Conservation (phyloP, 345 rosid species). For the Pistacia vera region DNA sequence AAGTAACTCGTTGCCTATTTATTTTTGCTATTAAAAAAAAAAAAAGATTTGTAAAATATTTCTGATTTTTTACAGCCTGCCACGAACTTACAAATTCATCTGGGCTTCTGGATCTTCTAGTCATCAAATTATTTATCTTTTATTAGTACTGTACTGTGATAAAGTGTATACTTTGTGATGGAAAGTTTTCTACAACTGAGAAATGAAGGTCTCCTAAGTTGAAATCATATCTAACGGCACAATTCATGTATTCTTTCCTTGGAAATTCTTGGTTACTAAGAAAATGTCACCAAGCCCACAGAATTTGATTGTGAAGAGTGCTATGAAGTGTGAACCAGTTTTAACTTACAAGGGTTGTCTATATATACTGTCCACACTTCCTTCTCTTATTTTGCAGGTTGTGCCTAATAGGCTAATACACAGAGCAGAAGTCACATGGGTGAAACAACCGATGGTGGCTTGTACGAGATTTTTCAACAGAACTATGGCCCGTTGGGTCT, state of each 20-base stretch:
- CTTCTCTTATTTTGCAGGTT: conserved; percentile 48
- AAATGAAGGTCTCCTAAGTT: neutral
- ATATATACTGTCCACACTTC: neutral
- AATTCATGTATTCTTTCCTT: neutral
- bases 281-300: neutral
- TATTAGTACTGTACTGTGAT: neutral
- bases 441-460: conserved; percentile 97
- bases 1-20: too few relatives aligned
- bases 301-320: neutral
- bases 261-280: neutral
- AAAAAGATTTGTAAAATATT: neutral
- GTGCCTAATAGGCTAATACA: conserved; percentile 65
- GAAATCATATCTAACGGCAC: neutral
- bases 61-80: neutral
- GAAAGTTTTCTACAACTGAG: neutral
- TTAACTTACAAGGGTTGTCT: neutral
- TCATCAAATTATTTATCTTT: neutral
- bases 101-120: neutral
- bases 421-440: conserved; percentile 99
- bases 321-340: neutral
- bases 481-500: conserved; percentile 97
- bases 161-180: neutral
- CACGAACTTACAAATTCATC: neutral
- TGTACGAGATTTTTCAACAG: conserved; percentile 97
- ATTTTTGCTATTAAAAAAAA: too few relatives aligned